Evolutionary conservation across 345 rosid genomes (phyloP), one percentile per base, ranked within the genome.

Genomic region (Acer saccharum): DNA sequence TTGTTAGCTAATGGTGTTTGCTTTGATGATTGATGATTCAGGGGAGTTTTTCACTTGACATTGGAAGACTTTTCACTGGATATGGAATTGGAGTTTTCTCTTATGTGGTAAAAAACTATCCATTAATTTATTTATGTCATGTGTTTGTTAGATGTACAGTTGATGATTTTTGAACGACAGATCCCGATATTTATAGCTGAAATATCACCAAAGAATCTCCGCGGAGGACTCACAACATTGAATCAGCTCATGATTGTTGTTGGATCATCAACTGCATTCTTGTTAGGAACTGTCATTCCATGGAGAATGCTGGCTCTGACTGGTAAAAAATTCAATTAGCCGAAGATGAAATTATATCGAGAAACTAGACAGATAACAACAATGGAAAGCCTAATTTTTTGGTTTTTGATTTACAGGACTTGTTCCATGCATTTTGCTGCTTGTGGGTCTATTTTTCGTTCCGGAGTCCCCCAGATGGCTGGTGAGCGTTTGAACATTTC

Each of bases 391-490:
- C 74, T 80, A 64, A 79, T 46, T 43, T 2, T 9, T 65, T 79
- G 69, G 57, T 52, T 80, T 74, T 18, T 35, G 39, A 48, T 52
- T 39, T 73, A 73, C 77, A 95, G 98, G 98, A 60, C 80, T 93
- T 68, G 74, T 82, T 65, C 98, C 99, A 0, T 95, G 97, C 83
- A 50, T 93, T 66, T 62, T 89, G 71, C 88, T 92, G 84, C 89
- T 93, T 65, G 77, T 80, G 77, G 99, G 98, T 27, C 84, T 93
- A 29, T 84, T 76, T 75, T 93, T 93, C 69, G 76, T 93, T 46
- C 99, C 98, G 0, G 98, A 93, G 78, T 93, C 99, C 14, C 99
- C 98, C 0, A 90, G 99, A 85, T 95, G 97, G 95, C 95, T 93
- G 89, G 98, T 95, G 85, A 87, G 80, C 43, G 32, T 55, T 35